Percentiles rank a stretch among this genome's conserved stretches.
These are phyloP conservation scores for Mycosarcoma maydis DNA, from an alignment of 1,284 basidiomycete species.

Conservation along the genomic window DNA sequence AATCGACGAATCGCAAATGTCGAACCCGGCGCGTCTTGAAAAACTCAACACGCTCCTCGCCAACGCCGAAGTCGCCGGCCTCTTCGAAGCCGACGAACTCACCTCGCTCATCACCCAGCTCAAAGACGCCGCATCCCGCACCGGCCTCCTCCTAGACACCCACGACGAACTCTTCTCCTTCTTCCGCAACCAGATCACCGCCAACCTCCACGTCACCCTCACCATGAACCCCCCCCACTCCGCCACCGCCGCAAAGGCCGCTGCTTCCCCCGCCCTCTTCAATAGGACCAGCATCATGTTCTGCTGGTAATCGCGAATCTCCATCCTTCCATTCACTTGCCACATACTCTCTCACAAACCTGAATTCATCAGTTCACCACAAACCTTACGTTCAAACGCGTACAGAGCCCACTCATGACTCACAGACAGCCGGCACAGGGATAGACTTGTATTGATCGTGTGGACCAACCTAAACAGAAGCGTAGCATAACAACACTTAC, in stretches of 20 bases:
- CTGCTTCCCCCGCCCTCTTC: slow-evolving; percentile 80
- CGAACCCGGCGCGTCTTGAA: slow-evolving; percentile 97
- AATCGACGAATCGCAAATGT: slow-evolving; percentile 98
- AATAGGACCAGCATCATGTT: slow-evolving; percentile 60
- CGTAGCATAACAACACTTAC: slow-evolving; percentile 20
- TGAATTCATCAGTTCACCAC: too few relatives aligned
- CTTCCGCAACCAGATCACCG: slow-evolving; percentile 56
- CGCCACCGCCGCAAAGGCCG: slow-evolving; percentile 90
- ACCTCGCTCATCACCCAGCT: slow-evolving; percentile 96
- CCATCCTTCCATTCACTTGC: too few relatives aligned
- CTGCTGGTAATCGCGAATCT: slow-evolving; percentile 56
- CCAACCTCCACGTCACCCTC: slow-evolving; percentile 73
- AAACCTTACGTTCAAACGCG: too few relatives aligned
- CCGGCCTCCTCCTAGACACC: slow-evolving; percentile 96
- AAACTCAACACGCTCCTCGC: slow-evolving; percentile 98
- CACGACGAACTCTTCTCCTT: slow-evolving; percentile 74
- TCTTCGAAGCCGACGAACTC: slow-evolving; percentile 88
- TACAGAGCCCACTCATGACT: too few relatives aligned
- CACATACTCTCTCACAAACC: too few relatives aligned
- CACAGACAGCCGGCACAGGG: too few relatives aligned
- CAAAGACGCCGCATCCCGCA: slow-evolving; percentile 96
- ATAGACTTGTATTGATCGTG: too few relatives aligned
- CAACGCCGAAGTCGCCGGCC: slow-evolving; percentile 98
- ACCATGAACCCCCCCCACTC: slow-evolving; percentile 99
- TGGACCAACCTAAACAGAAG: too few relatives aligned